Base-by-base conservation (phyloP, 2,329 filamentous ascomycete species). In the Aspergillus fijiensis region DNA sequence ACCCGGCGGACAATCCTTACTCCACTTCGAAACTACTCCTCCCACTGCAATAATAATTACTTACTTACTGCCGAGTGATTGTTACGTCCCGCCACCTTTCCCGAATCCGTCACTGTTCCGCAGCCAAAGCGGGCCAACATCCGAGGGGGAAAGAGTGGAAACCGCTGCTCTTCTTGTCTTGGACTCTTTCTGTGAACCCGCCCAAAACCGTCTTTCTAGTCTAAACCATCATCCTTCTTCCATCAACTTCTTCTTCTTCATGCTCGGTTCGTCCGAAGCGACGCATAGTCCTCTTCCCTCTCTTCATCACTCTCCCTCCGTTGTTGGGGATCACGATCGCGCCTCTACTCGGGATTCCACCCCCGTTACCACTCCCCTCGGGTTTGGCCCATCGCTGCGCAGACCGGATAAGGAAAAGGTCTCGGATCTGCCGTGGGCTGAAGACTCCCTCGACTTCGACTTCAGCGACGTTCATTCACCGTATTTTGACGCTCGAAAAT, bases 251-350 rank as follows among this genome's bases (percentile, higher is more conserved):
- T 19, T 42, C 39, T 69, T 63, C 67, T 78, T 77, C 73, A 85
- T 83, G 79, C 82, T 82, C 77, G 81, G 82, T 78, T 81, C 80
- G 71, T 77, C 78, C 72, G 78, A 80, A 64, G 55, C 53, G 56
- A 59, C 64, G 57, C 60, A 62, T 58, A 67, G 62, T 56, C 80
- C 81, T 69, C 79, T 81, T 69, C 81, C 80, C 64, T 75, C 39
- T n/a, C 29, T 79, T 68, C 77, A 81, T 72, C 80, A 79, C 70
- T 77, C 81, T 75, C 84, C 82, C 69, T 81, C 82, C 60, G 73
- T 74, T 61, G 68, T 73, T 65, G 79, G 78, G 73, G 78, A 81
- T 69, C 74, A 69, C 63, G 78, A 78, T 72, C 79, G 79, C 69
- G 75, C 77, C 67, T 83, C 80, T 57, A 83, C 81, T 60, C 77